A percentile compares a stretch with the other conserved stretches of the same genome.
Evolutionary conservation across 2,329 filamentous ascomycete species (phyloP).

Genomic region (Metarhizium brunneum): DNA sequence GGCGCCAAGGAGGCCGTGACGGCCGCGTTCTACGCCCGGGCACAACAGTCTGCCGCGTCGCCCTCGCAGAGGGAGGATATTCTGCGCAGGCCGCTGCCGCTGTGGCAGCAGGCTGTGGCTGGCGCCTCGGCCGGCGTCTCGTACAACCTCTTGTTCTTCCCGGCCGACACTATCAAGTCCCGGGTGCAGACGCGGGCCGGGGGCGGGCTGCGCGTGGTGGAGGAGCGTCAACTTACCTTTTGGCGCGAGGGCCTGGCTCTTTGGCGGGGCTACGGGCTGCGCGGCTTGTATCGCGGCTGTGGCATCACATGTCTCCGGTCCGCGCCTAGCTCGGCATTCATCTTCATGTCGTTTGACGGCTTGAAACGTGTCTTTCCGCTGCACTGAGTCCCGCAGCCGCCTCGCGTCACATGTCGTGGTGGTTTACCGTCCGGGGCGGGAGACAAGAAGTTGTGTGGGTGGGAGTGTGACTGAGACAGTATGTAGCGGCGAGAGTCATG

Average conservation of each 20-base stretch:
- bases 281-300: conserved; percentile 85
- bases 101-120: conserved; percentile 84
- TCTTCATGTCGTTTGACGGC: conserved; percentile 90
- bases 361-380: conserved; percentile 34
- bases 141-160: conserved; percentile 97
- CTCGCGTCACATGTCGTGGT: no score
- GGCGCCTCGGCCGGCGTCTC: conserved; percentile 83
- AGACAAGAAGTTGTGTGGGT: no score
- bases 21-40: conserved; percentile 56
- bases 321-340: conserved; percentile 90
- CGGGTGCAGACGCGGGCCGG: conserved; percentile 87
- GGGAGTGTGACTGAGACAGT: no score
- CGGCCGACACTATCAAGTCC: conserved; percentile 96
- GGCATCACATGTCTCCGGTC: conserved; percentile 84
- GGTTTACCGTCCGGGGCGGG: no score
- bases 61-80: conserved; percentile 19
- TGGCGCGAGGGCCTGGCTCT: conserved; percentile 59
- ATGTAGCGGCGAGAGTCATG: no score
- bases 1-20: conserved; percentile 77
- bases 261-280: conserved; percentile 76
- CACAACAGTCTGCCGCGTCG: conserved; percentile 28
- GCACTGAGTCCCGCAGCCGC: no score
- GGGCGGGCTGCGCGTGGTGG: conserved; percentile 27
- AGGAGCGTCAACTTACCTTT: conserved; percentile 42
- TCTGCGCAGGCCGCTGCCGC: conserved; percentile 49